phyloP scores from a whole-genome alignment of 805 yeast species.

The Yarrowia sp. region DNA sequence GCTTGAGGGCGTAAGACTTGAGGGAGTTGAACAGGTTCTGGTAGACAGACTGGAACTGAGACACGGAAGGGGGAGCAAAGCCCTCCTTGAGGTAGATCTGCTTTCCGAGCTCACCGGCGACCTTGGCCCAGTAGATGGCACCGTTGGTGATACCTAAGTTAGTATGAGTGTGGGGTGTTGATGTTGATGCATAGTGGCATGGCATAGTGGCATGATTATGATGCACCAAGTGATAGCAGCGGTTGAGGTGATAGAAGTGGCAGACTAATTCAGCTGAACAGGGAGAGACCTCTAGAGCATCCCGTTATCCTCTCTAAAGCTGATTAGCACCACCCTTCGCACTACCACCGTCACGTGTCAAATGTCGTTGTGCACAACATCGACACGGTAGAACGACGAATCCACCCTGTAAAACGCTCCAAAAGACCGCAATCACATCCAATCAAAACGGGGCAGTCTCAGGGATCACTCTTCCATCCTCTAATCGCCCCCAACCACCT shows the following conservation, averaged over 20 bases:
- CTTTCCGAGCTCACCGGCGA: constrained; percentile 68
- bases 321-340: too few relatives aligned
- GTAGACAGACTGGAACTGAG: constrained; percentile 80
- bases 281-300: too few relatives aligned
- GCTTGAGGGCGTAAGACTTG: constrained; percentile 58
- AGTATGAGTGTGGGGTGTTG: not conserved
- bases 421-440: not conserved
- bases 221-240: too few relatives aligned
- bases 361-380: not conserved
- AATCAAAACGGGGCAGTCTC: not conserved
- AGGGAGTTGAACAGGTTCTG: constrained; percentile 52
- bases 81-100: constrained; percentile 91
- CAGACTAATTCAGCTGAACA: too few relatives aligned
- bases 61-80: constrained; percentile 84
- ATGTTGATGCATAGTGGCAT: not conserved
- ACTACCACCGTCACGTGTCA: not conserved
- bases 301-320: too few relatives aligned
- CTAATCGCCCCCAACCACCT: not conserved
- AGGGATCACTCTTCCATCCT: not conserved
- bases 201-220: not conserved
- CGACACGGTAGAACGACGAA: not conserved
- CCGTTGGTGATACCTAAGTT: constrained; percentile 54
- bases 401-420: not conserved
- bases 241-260: too few relatives aligned
- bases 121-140: constrained; percentile 81